Evolutionary conservation across 805 yeast genomes (phyloP).

Genomic region (Zygoascus bituminiphila): DNA sequence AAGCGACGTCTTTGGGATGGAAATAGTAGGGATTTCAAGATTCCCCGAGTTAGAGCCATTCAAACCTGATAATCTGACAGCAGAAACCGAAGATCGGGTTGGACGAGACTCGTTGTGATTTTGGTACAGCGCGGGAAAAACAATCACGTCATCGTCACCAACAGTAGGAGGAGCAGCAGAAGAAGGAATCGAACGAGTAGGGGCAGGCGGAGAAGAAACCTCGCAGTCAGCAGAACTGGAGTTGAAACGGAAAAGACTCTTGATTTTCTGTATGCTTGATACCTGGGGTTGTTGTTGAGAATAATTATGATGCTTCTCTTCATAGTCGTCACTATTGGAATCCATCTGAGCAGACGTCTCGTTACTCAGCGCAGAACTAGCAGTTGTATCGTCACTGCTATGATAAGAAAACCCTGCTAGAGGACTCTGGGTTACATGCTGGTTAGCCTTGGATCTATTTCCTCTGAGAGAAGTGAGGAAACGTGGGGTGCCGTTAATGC

Average conservation of each 20-base stretch:
- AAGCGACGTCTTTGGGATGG: background rate
- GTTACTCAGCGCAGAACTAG: background rate
- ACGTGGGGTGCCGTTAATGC: background rate
- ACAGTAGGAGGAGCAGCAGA: background rate
- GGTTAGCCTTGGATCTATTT: background rate
- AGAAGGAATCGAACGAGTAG: background rate
- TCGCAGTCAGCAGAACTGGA: constrained; percentile 9
- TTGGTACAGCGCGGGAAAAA: constrained; percentile 19
- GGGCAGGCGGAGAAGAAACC: background rate
- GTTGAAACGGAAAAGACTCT: constrained; percentile 26
- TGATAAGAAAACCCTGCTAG: background rate
- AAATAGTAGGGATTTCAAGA: background rate
- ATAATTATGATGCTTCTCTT: background rate
- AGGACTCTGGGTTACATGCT: background rate
- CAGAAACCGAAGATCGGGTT: background rate
- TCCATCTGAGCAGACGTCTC: background rate
- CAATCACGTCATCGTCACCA: constrained; percentile 9
- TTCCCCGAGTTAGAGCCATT: background rate
- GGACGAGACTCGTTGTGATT: constrained; percentile 5
- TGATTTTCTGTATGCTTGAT: constrained; percentile 25
- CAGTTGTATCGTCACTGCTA: background rate
- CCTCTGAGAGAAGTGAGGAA: background rate
- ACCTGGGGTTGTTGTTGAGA: constrained; percentile 1
- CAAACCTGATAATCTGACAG: background rate
- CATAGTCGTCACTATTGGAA: background rate